Percentiles rank a stretch among this genome's conserved stretches.
These are phyloP conservation scores for Pichia pseudocactophila DNA, from an alignment of 805 yeast genomes.

Conservation along the genomic window DNA sequence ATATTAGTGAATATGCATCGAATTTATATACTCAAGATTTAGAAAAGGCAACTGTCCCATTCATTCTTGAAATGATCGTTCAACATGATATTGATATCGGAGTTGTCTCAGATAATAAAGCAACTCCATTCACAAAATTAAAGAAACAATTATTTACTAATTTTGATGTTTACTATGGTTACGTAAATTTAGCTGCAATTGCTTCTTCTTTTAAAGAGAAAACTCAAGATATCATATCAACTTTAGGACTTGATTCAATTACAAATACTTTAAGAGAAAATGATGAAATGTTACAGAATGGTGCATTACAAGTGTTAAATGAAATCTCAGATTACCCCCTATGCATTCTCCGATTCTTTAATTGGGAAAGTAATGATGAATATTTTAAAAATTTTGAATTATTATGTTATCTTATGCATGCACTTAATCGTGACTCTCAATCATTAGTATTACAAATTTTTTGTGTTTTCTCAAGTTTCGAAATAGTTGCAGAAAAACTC, in stretches of 20 bases:
- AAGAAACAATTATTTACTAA: constrained; percentile 23
- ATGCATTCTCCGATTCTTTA: constrained; percentile 49
- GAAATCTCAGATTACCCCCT: constrained; percentile 33
- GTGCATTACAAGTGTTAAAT: constrained; percentile 40
- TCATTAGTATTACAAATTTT: constrained; percentile 25
- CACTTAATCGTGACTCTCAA: constrained; percentile 34
- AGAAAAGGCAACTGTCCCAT: constrained; percentile 36
- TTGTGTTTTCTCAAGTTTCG: constrained; percentile 24
- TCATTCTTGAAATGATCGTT: constrained; percentile 39
- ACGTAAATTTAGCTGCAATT: constrained; percentile 43
- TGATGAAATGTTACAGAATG: constrained; percentile 35
- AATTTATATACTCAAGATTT: constrained; percentile 21
- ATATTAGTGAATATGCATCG: constrained; percentile 36
- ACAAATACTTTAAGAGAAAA: constrained; percentile 28
- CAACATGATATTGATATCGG: constrained; percentile 26
- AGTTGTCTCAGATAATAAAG: constrained; percentile 10
- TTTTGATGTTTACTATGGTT: constrained; percentile 35
- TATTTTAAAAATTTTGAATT: constrained; percentile 34
- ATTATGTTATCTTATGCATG: constrained; percentile 31
- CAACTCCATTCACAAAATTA: constrained; percentile 16
- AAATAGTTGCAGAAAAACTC: constrained; percentile 18
- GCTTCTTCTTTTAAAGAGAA: constrained; percentile 31
- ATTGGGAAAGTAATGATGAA: constrained; percentile 30
- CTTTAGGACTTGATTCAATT: constrained; percentile 28
- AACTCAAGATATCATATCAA: constrained; percentile 30